phyloP scores from a whole-genome alignment of 768 basidiomycete genomes.

The Tulasnella sp. region DNA sequence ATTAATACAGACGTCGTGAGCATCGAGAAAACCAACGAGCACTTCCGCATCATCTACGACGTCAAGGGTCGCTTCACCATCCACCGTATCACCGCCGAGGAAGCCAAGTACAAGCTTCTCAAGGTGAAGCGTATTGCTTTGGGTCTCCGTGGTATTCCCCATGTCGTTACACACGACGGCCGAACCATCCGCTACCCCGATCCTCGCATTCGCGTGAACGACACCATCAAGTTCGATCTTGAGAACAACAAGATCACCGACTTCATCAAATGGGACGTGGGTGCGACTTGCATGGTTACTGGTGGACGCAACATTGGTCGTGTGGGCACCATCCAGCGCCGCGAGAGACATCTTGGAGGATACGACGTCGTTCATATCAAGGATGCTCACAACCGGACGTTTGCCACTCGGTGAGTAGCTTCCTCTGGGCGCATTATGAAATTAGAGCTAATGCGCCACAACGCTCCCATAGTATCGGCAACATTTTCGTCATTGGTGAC shows the following conservation, averaged over 20 bases:
- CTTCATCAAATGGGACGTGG: constrained; percentile 92
- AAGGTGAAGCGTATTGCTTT: constrained; percentile 89
- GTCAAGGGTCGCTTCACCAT: constrained; percentile 99
- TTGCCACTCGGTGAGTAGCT: constrained; percentile 78
- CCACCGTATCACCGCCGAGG: constrained; percentile 97
- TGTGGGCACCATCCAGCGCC: constrained; percentile 90
- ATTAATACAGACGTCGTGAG: constrained; percentile 72
- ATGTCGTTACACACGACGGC: constrained; percentile 97
- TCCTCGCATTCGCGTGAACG: constrained; percentile 89
- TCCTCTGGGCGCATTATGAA: neutral
- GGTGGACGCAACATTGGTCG: constrained; percentile 99
- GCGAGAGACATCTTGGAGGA: constrained; percentile 95
- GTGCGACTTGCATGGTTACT: constrained; percentile 95
- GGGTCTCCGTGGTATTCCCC: constrained; percentile 88
- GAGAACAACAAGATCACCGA: constrained; percentile 87
- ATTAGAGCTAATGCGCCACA: neutral
- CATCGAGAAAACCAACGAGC: constrained; percentile 96
- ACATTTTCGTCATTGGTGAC: constrained; percentile 98
- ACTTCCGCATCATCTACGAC: constrained; percentile 99
- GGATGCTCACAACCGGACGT: constrained; percentile 90
- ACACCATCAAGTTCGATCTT: constrained; percentile 95
- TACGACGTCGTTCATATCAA: constrained; percentile 99
- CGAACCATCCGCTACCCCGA: constrained; percentile 99
- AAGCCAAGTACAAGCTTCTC: constrained; percentile 92
- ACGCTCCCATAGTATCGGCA: constrained; percentile 58